Evolutionary conservation across 495 filamentous ascomycete species (phyloP).

Genomic region (Penicillium herquei): DNA sequence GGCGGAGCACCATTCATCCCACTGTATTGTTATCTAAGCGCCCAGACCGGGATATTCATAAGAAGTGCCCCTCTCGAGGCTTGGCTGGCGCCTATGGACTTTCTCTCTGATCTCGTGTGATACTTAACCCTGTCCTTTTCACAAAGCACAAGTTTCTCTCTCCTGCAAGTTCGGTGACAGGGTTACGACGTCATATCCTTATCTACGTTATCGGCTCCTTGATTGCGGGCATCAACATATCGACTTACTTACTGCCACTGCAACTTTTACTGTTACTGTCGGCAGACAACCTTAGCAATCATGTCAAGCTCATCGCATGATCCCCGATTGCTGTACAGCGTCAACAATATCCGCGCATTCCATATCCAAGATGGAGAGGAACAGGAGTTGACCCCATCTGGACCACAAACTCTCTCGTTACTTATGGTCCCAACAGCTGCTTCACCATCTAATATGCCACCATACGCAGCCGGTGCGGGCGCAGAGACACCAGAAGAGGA

Average conservation of each 20-base stretch:
- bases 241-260: not conserved
- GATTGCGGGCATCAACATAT: not conserved
- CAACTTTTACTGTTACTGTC: not conserved
- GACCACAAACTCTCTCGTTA: constrained; percentile 83
- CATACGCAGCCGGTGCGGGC: constrained; percentile 42
- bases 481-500: constrained; percentile 66
- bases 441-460: constrained; percentile 57
- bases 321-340: constrained; percentile 77
- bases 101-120: not conserved
- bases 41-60: constrained; percentile 19
- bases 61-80: constrained; percentile 17
- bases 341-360: constrained; percentile 80
- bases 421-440: constrained; percentile 90
- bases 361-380: constrained; percentile 88
- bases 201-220: not conserved
- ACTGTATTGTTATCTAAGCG: constrained; percentile 28
- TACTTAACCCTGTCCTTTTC: not conserved
- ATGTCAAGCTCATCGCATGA: constrained; percentile 46
- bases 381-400: constrained; percentile 74
- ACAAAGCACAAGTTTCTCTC: not conserved
- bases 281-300: not conserved
- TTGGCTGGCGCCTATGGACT: constrained; percentile 1
- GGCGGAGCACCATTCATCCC: constrained; percentile 15
- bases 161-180: not conserved
- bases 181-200: not conserved